Evolutionary conservation across 1,139 yeast genomes (phyloP), one percentile per base, ranked within the genome.

Genomic region (Candida tetrigidarum): DNA sequence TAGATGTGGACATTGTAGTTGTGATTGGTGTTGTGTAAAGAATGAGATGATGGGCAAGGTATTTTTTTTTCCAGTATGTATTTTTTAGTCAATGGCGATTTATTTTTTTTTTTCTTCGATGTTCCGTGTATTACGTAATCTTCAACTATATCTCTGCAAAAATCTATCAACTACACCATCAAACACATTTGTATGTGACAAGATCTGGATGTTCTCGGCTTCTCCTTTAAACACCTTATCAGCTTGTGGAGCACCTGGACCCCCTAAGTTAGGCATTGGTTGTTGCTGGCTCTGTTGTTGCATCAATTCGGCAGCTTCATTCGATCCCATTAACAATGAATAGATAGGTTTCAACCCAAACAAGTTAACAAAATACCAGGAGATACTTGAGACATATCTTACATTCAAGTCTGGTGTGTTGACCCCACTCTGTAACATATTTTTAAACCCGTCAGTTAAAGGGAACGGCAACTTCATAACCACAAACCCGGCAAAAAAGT

Each of bases 331-430:
- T 15, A 92, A 56, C 46, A 92, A 74, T 22, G 89, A 79, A 63
- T 86, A 88, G 2, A 93, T 83, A 0, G 97, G 89, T 53, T 83
- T 81, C 50, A 93, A 76, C 29, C 99, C 99, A 47, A 92, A 68
- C 53, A 91, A 80, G 48, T 91, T 89, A 45, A 93, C 88, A 63
- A 93, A 90, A 63, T 93, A 93, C 99, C 98, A 93, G n/a, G 97
- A 91, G 25, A 95, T 84, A 2, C 97, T 84, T 32, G 96, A 86
- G n/a, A 93, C 99, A 81, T 96, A 93, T 33, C 96, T 73, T 5
- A 85, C 97, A 59, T 91, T 95, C 50, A 93, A 74, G 57, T 93
- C 96, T 1, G 85, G 79, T 0, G 98, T 91, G 50, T 78, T 79
- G 10, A 95, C 86, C 3, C 98, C 97, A 26, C 82, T 81, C 63